Evolutionary conservation across 257 asterid species (phyloP), one percentile per base, ranked within the genome.

Genomic region (Gentiana straminea): DNA sequence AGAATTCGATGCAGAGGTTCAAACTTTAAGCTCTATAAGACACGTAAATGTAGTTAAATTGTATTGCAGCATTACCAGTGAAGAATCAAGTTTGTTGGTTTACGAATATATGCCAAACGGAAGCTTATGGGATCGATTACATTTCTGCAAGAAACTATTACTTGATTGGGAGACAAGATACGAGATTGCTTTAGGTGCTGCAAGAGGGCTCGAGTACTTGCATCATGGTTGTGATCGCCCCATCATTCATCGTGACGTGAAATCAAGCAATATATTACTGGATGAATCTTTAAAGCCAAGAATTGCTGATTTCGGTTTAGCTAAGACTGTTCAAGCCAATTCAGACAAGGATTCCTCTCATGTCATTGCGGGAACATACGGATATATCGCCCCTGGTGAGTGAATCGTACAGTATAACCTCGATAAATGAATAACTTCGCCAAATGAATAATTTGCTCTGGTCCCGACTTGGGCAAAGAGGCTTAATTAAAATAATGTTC

Each of bases 91-190:
- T 63, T 58, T 91, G 79, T 55, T 91, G 73, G 98, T 91, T 2
- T 91, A 91, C 43, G 98, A 91, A 71, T 91, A 82, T 56, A 73
- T 91, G 94, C 95, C 94, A 0, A 91, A 91, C 49, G 98, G 98
- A 33, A 86, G 96, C 58, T 55, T 91, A 12, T 91, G 96, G 96
- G 96, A 91, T 58, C 75, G 77, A 15, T 51, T 91, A 64, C 98
- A 91, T 55, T 55, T 66, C 1, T 69, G 75, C 49, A 76, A 76
- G 5, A 84, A 84, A 52, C 48, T 82, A 61, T 46, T 24, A 0
- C 84, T 86, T 3, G 98, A 82, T 64, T 91, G 96, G 98, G 84
- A 77, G 15, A 69, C 75, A 3, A 69, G 98, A 56, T 78, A 82
- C 0, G 95, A 86, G 50, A 72, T 91, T 12, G 98, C 95, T 56